Base-by-base conservation (phyloP, 2,329 filamentous ascomycete species). In the Stachybotrys chartarum region DNA sequence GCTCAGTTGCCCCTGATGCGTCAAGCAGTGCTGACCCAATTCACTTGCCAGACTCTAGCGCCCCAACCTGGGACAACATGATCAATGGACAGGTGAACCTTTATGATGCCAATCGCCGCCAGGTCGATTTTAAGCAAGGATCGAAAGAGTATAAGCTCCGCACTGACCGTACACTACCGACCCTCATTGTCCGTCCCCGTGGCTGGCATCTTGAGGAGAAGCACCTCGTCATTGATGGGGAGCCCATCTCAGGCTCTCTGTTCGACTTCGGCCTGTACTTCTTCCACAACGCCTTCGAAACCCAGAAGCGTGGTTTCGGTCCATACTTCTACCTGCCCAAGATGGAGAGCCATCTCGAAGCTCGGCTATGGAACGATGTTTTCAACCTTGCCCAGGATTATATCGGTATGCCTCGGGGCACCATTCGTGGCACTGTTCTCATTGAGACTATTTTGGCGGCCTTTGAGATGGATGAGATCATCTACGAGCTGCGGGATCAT, bases 401-500 rank as follows among this genome's bases (percentile, higher is more conserved):
- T 76, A 84, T 97, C 68, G 89, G 90, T 64, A 88, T 99, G 77
- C 83, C 83, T 55, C 84, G 94, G 57, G 94, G 94, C 55, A 97
- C 91, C 54, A 96, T 97, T 74, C 88, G 94, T 64, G 94, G 84
- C 59, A 99, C 94, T 3, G 93, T 97, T 45, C 79, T 99, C 65
- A 97, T 99, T 68, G 94, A 99, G 83, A 97, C 94, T 55, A 97
- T 99, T 72, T 83, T 93, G 48, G 94, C 94, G 47, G 94, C 93
- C 16, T 99, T 99, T 68, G 94, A 99, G 81, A 99, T 99, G 94
- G 94, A 99, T 67, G 94, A 99, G 85, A 97, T 99, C 75, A 97
- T 99, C 76, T 99, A 97, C 75, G 94, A 97, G 79, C 87, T 99
- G 63, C 88, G 94, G 58, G 93, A 97, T 70, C 94, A 99, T 80